Conservation (phyloP, 2,329 filamentous ascomycete species). For the Lomentospora prolificans region DNA sequence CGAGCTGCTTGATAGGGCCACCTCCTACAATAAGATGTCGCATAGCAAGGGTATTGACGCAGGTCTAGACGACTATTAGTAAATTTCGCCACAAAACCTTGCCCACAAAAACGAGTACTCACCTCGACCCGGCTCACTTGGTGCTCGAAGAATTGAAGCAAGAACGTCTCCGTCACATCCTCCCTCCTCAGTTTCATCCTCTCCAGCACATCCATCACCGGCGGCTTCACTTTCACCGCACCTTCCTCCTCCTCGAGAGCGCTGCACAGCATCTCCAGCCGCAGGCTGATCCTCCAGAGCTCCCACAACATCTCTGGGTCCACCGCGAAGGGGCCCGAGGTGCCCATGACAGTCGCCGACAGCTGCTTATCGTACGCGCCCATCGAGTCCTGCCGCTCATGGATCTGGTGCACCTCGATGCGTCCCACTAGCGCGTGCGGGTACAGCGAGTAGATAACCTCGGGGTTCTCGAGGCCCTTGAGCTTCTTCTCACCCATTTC, state of each 20-base stretch:
- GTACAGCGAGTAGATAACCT: slow-evolving; percentile 91
- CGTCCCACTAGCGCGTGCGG: slow-evolving; percentile 79
- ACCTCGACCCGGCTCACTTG: slow-evolving; percentile 95
- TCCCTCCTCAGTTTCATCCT: slow-evolving; percentile 56
- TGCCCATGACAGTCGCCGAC: slow-evolving; percentile 50
- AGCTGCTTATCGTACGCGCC: slow-evolving; percentile 28
- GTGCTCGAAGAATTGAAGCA: slow-evolving; percentile 86
- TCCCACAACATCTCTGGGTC: slow-evolving; percentile 81
- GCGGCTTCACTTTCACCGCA: slow-evolving; percentile 51
- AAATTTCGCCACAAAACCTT: not conserved
- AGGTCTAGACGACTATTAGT: slow-evolving; percentile 47
- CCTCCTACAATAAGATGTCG: slow-evolving; percentile 70
- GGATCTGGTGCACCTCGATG: slow-evolving; percentile 55
- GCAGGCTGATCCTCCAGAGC: slow-evolving; percentile 79
- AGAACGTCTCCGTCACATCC: slow-evolving; percentile 78
- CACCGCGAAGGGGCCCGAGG: slow-evolving; percentile 59
- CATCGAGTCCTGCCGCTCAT: slow-evolving; percentile 26
- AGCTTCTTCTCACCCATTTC: slow-evolving; percentile 91
- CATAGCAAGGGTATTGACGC: slow-evolving; percentile 67
- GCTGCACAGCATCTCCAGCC: slow-evolving; percentile 88
- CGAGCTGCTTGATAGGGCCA: slow-evolving; percentile 49
- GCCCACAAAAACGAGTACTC: slow-evolving; percentile 23
- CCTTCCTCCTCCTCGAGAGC: slow-evolving; percentile 54
- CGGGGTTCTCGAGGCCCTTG: slow-evolving; percentile 94
- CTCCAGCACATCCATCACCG: slow-evolving; percentile 76